Base-by-base conservation (phyloP, 768 basidiomycete species). In the Lactifluus subvellereus region DNA sequence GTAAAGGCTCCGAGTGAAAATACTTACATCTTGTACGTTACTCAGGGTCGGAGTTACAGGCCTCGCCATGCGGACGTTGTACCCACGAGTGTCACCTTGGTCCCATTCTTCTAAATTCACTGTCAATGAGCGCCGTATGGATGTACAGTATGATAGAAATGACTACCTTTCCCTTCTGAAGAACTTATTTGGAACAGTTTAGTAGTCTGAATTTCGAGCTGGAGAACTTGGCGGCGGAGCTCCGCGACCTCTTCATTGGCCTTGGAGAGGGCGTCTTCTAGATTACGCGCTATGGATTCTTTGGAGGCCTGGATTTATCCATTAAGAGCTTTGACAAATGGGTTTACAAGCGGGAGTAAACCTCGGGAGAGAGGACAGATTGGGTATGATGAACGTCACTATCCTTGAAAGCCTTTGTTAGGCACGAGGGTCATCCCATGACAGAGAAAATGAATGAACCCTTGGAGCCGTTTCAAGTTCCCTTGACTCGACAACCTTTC, bases 201-300 rank as follows among this genome's bases (percentile, higher is more conserved):
- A 18, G 38, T 10, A 9, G 58, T 32, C 35, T 56, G 60, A 1
- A n/a, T 42, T 43, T 67, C 33, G 18, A 66, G 48, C 37, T 61
- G 56, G 14, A 27, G 32, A 32, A 54, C 57, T 20, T 57, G 55
- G 1, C 45, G 51, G 10, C 30, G 66, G 33, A 67, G 66, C 13
- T 61, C 52, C 7, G 27, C 40, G 16, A 66, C 56, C 33, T 67
- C 66, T 47, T 66, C 48, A 20, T 61, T 42, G n/a, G 65, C 64
- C 48, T 40, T 56, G 35, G 52, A 45, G 51, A 67, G 59, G 33
- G 66, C 60, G 14, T 47, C 40, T 27, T 62, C 60, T 14, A 67
- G 60, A 35, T 61, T 32, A 10, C 27, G 53, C 30, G 49, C 33
- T 20, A 66, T n/a, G 8, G 42, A 49, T n/a, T 57, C 67, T 22